Conservation (phyloP, 106 monocot species). For the Platanthera zijinensis region DNA sequence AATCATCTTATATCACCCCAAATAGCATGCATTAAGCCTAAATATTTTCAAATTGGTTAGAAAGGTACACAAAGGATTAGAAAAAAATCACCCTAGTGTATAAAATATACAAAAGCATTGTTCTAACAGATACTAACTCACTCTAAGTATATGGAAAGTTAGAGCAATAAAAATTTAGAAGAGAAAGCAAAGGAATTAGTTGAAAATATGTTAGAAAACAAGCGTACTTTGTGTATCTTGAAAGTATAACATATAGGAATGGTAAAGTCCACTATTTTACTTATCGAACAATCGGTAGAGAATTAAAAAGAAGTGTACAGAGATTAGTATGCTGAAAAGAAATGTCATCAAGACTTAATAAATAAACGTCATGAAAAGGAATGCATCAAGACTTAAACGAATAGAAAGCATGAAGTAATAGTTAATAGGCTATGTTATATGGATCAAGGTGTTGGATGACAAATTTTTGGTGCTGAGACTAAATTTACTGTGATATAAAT, state of each 20-base stretch:
- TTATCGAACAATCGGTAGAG: neutral
- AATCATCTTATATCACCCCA: neutral
- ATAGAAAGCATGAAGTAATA: neutral
- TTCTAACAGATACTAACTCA: neutral
- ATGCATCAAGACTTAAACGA: too few species aligned
- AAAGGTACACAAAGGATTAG: neutral
- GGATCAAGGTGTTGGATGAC: neutral
- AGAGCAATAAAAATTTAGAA: neutral
- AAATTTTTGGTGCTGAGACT: neutral
- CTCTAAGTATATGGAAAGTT: neutral
- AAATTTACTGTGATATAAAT: neutral
- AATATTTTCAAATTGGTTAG: neutral
- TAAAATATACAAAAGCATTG: neutral
- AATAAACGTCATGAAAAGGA: too few species aligned
- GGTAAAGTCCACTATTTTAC: neutral
- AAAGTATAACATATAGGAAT: neutral
- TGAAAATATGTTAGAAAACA: neutral
- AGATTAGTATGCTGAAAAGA: neutral
- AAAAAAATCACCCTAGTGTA: neutral
- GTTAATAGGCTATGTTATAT: neutral
- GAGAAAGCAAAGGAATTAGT: neutral
- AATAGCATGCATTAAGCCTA: neutral
- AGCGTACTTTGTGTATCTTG: neutral
- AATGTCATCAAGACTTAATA: neutral
- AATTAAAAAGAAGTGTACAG: neutral